A percentile compares a stretch with the other conserved stretches of the same genome.
phyloP scores from a whole-genome alignment of 2,329 filamentous ascomycete genomes.

The Exophiala alcalophila region DNA sequence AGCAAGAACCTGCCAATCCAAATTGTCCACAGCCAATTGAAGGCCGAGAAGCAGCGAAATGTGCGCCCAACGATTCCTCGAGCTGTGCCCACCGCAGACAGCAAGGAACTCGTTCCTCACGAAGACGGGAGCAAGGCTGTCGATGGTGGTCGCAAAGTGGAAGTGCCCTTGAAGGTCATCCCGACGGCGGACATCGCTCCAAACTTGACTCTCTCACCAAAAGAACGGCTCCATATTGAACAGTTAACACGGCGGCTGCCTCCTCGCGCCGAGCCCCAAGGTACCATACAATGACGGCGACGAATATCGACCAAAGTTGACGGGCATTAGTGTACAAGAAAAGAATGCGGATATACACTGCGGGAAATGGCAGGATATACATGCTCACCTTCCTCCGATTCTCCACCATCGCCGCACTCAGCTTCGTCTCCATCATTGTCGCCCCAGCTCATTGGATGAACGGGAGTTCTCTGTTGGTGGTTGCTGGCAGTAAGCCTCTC shows the following conservation, averaged over 20 bases:
- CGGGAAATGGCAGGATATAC: conserved; percentile 63
- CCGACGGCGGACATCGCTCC: conserved; percentile 28
- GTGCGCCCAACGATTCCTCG: background rate
- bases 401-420: conserved; percentile 66
- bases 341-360: conserved; percentile 69
- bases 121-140: conserved; percentile 18
- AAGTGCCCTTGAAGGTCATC: conserved; percentile 28
- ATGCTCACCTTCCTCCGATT: conserved; percentile 70
- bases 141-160: conserved; percentile 21
- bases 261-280: conserved; percentile 18
- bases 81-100: background rate
- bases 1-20: conserved; percentile 19
- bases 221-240: conserved; percentile 30
- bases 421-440: conserved; percentile 62
- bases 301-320: conserved; percentile 1
- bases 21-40: conserved; percentile 18
- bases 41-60: conserved; percentile 13
- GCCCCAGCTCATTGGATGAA: conserved; percentile 56
- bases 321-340: conserved; percentile 36
- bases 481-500: conserved; percentile 20
- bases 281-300: conserved; percentile 1
- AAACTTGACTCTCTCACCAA: conserved; percentile 27
- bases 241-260: conserved; percentile 27
- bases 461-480: conserved; percentile 36
- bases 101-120: conserved; percentile 20